Evolutionary conservation across 2,329 filamentous ascomycete species (phyloP).

Genomic region (Scleromitrula shiraiana): DNA sequence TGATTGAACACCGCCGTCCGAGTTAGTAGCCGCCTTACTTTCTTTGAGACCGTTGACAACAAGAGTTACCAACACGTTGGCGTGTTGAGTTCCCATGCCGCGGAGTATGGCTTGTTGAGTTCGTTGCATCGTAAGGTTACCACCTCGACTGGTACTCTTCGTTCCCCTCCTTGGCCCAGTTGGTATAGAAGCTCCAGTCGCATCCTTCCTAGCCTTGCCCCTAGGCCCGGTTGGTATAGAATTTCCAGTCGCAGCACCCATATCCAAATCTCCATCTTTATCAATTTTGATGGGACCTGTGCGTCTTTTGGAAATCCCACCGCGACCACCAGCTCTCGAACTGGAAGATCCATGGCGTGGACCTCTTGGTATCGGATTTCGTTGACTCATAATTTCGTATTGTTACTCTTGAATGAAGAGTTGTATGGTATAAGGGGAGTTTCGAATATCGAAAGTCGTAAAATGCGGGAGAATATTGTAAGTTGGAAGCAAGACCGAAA

Average conservation of each 20-base stretch:
- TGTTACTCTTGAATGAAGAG: neutral
- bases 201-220: constrained; percentile 22
- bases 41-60: constrained; percentile 53
- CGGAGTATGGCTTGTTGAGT: constrained; percentile 30
- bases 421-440: neutral
- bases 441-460: neutral
- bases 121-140: constrained; percentile 24
- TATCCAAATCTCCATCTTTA: constrained; percentile 53
- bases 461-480: neutral
- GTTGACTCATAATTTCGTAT: constrained; percentile 13
- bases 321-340: constrained; percentile 30
- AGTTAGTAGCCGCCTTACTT: constrained; percentile 60
- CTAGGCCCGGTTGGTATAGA: constrained; percentile 23
- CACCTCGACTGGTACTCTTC: constrained; percentile 27
- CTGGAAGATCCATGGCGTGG: constrained; percentile 21
- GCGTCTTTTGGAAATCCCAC: constrained; percentile 44
- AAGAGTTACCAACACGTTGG: constrained; percentile 26
- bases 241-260: constrained; percentile 39
- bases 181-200: constrained; percentile 13
- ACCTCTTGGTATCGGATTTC: constrained; percentile 19
- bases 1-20: constrained; percentile 57
- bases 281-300: constrained; percentile 37
- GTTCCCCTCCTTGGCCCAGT: constrained; percentile 25
- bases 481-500: no score
- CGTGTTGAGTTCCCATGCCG: constrained; percentile 30